Percentiles rank a stretch among this genome's conserved stretches.
phyloP scores from a whole-genome alignment of 2,329 filamentous ascomycete species.

The Dryadomyces quercivorus region DNA sequence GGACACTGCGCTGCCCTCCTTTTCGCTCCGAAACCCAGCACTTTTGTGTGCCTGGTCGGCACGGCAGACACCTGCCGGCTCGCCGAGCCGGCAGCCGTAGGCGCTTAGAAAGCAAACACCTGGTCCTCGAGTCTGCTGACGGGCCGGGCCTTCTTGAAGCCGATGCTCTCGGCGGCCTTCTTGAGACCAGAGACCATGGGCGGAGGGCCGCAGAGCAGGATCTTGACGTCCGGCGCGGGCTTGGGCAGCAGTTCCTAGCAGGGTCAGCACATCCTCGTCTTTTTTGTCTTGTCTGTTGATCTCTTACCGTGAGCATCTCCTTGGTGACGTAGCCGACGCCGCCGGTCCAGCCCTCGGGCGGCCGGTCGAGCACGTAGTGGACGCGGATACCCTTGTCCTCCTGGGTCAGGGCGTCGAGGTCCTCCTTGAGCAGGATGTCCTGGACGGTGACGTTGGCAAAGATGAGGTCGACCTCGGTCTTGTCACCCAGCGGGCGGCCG shows the following conservation, averaged over 20 bases:
- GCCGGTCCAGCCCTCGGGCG: slow-evolving; percentile 80
- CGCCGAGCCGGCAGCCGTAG: no score
- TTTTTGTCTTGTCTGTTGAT: no score
- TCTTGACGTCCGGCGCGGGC: slow-evolving; percentile 77
- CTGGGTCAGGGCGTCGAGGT: slow-evolving; percentile 66
- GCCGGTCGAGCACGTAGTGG: slow-evolving; percentile 94
- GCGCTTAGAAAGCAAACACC: slow-evolving; percentile 84
- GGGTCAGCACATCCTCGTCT: no score
- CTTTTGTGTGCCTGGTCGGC: no score
- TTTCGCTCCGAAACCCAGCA: no score
- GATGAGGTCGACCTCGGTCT: slow-evolving; percentile 83
- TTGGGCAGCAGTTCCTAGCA: slow-evolving; percentile 69
- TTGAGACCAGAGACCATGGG: slow-evolving; percentile 97
- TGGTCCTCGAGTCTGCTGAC: slow-evolving; percentile 98
- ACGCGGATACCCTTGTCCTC: slow-evolving; percentile 75
- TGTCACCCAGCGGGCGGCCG: slow-evolving; percentile 66
- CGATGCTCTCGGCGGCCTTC: slow-evolving; percentile 81
- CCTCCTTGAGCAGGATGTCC: slow-evolving; percentile 88
- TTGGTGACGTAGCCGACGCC: slow-evolving; percentile 90
- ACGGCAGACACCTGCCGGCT: no score
- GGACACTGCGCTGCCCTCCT: no score
- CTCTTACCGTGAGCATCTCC: slow-evolving; percentile 78
- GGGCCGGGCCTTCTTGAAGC: slow-evolving; percentile 82
- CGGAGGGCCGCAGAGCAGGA: slow-evolving; percentile 87
- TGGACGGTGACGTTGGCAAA: slow-evolving; percentile 92